Conservation (phyloP, 345 rosid genomes). For the Salix brachista region DNA sequence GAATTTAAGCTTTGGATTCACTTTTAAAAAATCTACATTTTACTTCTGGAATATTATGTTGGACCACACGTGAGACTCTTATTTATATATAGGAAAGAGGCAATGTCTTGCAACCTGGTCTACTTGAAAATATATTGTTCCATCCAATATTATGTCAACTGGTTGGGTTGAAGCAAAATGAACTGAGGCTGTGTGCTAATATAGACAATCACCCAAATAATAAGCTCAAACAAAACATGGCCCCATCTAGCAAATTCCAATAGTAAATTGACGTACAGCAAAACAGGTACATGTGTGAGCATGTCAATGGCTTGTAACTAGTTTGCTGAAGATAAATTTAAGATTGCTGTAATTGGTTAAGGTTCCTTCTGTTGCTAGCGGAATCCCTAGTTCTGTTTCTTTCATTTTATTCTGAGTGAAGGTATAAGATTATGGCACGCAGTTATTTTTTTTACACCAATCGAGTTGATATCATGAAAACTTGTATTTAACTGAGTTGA, state of each 20-base stretch:
- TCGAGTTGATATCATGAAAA: not conserved
- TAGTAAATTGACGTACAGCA: not conserved
- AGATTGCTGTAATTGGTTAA: not conserved
- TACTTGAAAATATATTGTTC: not conserved
- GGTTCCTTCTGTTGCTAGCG: not conserved
- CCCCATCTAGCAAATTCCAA: not conserved
- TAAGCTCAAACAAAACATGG: not conserved
- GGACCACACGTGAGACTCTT: no score
- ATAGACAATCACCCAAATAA: not conserved
- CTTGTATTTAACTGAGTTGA: not conserved
- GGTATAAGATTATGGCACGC: not conserved
- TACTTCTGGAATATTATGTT: no score
- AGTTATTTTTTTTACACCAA: not conserved
- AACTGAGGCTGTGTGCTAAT: not conserved
- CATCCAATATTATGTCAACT: slow-evolving; percentile 2
- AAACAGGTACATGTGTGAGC: slow-evolving; percentile 1
- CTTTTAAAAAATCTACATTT: no score
- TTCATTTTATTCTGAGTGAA: not conserved
- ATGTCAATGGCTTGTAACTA: not conserved
- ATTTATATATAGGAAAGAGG: no score
- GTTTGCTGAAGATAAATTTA: not conserved
- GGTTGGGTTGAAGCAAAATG: not conserved
- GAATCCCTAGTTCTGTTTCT: not conserved
- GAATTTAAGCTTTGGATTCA: no score
- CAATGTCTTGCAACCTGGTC: no score